These are phyloP conservation scores for Breviolum minutum DNA, from an alignment of 73 alveolate species.

Conservation along the genomic window DNA sequence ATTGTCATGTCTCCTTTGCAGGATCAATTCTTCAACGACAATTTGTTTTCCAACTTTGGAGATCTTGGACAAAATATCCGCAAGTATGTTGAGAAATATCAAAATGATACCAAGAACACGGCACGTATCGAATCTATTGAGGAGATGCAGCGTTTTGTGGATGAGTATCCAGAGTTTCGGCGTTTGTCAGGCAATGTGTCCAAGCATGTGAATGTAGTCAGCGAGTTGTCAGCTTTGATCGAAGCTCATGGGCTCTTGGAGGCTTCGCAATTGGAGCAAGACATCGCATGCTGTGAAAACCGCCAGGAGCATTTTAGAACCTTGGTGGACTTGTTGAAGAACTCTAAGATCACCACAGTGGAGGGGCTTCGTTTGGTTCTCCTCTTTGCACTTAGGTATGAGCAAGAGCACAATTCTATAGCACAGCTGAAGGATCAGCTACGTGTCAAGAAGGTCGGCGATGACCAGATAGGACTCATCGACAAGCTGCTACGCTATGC, in stretches of 20 bases:
- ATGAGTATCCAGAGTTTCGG: slow-evolving; percentile 97
- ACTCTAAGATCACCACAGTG: slow-evolving; percentile 59
- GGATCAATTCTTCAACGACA: slow-evolving; percentile 96
- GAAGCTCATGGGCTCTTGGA: slow-evolving; percentile 97
- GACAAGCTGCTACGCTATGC: slow-evolving; percentile 91
- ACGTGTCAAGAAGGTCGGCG: slow-evolving; percentile 72
- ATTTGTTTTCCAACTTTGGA: slow-evolving; percentile 98
- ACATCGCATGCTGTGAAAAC: slow-evolving; percentile 97
- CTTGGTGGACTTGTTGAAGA: slow-evolving; percentile 65
- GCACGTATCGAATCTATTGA: slow-evolving; percentile 97
- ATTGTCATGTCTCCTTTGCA: slow-evolving; percentile 96
- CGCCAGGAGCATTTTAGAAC: slow-evolving; percentile 94
- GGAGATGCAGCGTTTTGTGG: slow-evolving; percentile 97
- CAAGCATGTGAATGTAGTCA: slow-evolving; percentile 98
- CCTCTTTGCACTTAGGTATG: slow-evolving; percentile 97
- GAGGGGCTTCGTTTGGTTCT: slow-evolving; percentile 97
- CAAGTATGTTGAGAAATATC: slow-evolving; percentile 96
- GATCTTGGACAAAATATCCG: slow-evolving; percentile 98
- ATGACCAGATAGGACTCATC: slow-evolving; percentile 91
- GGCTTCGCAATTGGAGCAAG: slow-evolving; percentile 97
- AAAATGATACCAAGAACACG: slow-evolving; percentile 95
- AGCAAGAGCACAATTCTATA: slow-evolving; percentile 84
- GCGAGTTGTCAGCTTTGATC: slow-evolving; percentile 97
- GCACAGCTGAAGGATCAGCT: slow-evolving; percentile 92
- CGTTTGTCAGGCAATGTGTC: slow-evolving; percentile 97